Evolutionary conservation across 768 basidiomycete species (phyloP).

Genomic region (Chalciporus sphaerocephalus): DNA sequence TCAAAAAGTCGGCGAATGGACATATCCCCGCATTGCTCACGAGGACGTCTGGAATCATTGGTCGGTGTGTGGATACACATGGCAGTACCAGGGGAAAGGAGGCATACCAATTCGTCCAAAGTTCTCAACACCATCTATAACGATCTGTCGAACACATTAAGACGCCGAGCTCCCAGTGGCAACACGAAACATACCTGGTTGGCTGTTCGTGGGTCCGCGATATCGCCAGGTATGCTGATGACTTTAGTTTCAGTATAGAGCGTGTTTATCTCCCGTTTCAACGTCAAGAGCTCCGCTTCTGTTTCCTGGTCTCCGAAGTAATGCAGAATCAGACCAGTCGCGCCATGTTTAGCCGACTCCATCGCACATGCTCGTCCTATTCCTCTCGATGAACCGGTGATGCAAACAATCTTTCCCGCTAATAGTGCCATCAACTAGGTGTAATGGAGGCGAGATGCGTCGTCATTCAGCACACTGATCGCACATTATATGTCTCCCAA

Average conservation of each 20-base stretch:
- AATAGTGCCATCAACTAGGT: slow-evolving; percentile 40
- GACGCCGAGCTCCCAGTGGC: background rate
- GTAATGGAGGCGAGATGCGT: background rate
- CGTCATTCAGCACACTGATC: background rate
- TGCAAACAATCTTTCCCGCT: slow-evolving; percentile 56
- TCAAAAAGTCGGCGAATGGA: slow-evolving; percentile 71
- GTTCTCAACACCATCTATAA: slow-evolving; percentile 49
- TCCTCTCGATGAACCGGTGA: slow-evolving; percentile 71
- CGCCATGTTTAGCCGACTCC: slow-evolving; percentile 62
- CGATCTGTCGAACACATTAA: slow-evolving; percentile 43
- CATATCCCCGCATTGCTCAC: slow-evolving; percentile 65
- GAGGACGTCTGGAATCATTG: slow-evolving; percentile 37
- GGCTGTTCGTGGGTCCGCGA: slow-evolving; percentile 53
- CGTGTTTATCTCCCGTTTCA: slow-evolving; percentile 46
- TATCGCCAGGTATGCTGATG: slow-evolving; percentile 60
- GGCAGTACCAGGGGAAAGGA: slow-evolving; percentile 28
- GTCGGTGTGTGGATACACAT: background rate
- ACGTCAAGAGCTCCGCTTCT: slow-evolving; percentile 41
- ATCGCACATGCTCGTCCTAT: slow-evolving; percentile 70
- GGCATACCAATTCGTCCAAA: slow-evolving; percentile 62
- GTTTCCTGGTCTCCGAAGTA: slow-evolving; percentile 60
- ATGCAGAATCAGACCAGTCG: slow-evolving; percentile 59
- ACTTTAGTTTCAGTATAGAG: slow-evolving; percentile 38
- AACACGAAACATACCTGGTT: slow-evolving; percentile 38
- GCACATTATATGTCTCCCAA: background rate